Evolutionary conservation across 2,329 filamentous ascomycete species (phyloP), one percentile per base, ranked within the genome.

Genomic region (Pseudogymnoascus sp.): DNA sequence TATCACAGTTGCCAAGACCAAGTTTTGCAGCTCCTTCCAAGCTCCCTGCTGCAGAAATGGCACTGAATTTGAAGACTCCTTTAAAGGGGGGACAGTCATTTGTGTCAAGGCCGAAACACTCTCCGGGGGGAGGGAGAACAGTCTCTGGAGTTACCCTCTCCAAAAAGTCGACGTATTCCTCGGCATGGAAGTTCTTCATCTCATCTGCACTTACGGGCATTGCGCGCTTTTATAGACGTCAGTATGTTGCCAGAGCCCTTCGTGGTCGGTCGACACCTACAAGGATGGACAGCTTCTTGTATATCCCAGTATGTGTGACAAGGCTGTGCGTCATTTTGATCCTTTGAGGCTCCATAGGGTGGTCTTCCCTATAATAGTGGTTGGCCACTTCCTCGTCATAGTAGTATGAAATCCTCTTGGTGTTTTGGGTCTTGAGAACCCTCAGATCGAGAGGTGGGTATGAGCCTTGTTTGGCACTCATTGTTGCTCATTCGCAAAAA

Each of bases 31-130:
- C 93, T 14, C 93, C 94, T 71, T 96, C 92, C 79, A 99, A 89
- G 58, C 90, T 95, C 57, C 91, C 94, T 61, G 94, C 94, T 8
- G 91, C 90, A 74, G 95, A 97, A 66, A 97, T 90, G 25, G 91
- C 91, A 68, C 94, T 95, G 74, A 97, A 97, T 70, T 95, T 90
- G 72, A 92, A 97, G 14, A 99, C 84, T 2, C 94, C 94, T 71
- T 97, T 93, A 68, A 99, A 99, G n/a, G 99, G 91, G 1, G 94
- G 94, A 68, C 94, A 99, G 73, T 99, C 94, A 69, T 97, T 93
- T 36, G 93, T 91, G 63, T 96, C 96, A 79, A 94, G 97, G 65
- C 91, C 90, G 37, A 82, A 88, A 73, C 97, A 92, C 73, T 99
- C 94, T 68, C 92, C 89, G 67, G 87, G 83, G 71, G 90, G 97